These are phyloP conservation scores for Pythium oligandrum DNA, from an alignment of 352 stramenopile genomes.

Conservation along the genomic window DNA sequence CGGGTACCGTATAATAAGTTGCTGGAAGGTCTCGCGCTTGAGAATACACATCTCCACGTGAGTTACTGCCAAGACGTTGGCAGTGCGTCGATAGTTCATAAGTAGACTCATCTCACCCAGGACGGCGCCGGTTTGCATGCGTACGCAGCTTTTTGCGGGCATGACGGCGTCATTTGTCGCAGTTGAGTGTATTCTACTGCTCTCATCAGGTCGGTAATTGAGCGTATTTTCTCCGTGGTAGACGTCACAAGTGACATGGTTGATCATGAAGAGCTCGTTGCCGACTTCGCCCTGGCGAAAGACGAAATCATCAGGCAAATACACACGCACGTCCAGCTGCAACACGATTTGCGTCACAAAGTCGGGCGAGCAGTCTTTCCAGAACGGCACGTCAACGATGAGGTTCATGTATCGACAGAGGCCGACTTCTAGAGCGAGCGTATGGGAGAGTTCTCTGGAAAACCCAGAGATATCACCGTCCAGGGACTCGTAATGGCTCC, in stretches of 20 bases:
- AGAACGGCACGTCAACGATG: constrained; percentile 55
- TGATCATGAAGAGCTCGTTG: constrained; percentile 68
- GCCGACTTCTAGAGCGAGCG: constrained; percentile 49
- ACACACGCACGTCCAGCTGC: constrained; percentile 49
- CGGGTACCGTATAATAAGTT: constrained; percentile 23
- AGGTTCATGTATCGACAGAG: constrained; percentile 75
- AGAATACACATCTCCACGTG: constrained; percentile 39
- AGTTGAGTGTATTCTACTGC: no score
- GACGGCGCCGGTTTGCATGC: neutral
- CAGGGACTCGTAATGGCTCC: constrained; percentile 57
- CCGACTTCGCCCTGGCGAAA: constrained; percentile 51
- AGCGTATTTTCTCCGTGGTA: constrained; percentile 12
- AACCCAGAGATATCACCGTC: constrained; percentile 53
- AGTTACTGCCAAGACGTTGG: constrained; percentile 22
- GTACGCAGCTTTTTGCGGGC: no score
- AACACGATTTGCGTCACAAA: constrained; percentile 67
- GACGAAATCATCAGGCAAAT: constrained; percentile 72
- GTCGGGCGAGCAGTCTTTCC: constrained; percentile 45
- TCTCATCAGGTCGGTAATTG: constrained; percentile 18
- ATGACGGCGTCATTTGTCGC: no score
- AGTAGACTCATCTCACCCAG: constrained; percentile 47
- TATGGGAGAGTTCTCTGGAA: constrained; percentile 40
- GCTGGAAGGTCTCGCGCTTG: constrained; percentile 22
- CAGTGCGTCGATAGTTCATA: constrained; percentile 37
- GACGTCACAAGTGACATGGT: constrained; percentile 51